These are phyloP conservation scores for Allantophomopsis lycopodina DNA, from an alignment of 2,329 filamentous ascomycete species.

Conservation along the genomic window DNA sequence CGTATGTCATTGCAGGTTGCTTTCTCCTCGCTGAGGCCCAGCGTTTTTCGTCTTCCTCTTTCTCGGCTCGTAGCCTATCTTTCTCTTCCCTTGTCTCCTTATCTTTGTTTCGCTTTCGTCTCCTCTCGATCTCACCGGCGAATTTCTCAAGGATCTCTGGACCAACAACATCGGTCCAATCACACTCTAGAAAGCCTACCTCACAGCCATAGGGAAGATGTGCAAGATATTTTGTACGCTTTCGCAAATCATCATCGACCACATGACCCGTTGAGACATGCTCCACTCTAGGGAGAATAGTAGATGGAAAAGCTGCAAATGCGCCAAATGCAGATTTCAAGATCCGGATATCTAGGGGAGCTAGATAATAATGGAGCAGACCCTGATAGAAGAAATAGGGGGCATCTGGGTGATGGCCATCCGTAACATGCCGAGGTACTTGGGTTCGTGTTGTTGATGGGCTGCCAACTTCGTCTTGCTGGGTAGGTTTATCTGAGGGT, in stretches of 20 bases:
- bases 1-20: slow-evolving; percentile 31
- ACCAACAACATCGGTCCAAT: slow-evolving; percentile 58
- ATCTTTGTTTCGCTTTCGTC: slow-evolving; percentile 50
- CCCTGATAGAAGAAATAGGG: slow-evolving; percentile 62
- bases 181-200: slow-evolving; percentile 59
- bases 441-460: background rate
- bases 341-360: slow-evolving; percentile 60
- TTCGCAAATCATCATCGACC: slow-evolving; percentile 57
- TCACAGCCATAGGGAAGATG: slow-evolving; percentile 62
- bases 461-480: background rate
- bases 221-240: slow-evolving; percentile 54
- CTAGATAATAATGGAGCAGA: slow-evolving; percentile 58
- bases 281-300: slow-evolving; percentile 57
- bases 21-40: slow-evolving; percentile 44
- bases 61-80: slow-evolving; percentile 53
- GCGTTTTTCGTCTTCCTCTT: slow-evolving; percentile 50
- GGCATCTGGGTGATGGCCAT: slow-evolving; percentile 12
- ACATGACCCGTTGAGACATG: slow-evolving; percentile 59
- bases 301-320: slow-evolving; percentile 53
- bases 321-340: slow-evolving; percentile 56
- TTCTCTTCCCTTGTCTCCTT: slow-evolving; percentile 60
- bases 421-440: background rate
- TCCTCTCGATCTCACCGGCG: slow-evolving; percentile 43
- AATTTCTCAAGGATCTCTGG: slow-evolving; percentile 48
- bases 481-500: background rate